Conservation (phyloP, 139 green algal species). For the Chlorella sp. region DNA sequence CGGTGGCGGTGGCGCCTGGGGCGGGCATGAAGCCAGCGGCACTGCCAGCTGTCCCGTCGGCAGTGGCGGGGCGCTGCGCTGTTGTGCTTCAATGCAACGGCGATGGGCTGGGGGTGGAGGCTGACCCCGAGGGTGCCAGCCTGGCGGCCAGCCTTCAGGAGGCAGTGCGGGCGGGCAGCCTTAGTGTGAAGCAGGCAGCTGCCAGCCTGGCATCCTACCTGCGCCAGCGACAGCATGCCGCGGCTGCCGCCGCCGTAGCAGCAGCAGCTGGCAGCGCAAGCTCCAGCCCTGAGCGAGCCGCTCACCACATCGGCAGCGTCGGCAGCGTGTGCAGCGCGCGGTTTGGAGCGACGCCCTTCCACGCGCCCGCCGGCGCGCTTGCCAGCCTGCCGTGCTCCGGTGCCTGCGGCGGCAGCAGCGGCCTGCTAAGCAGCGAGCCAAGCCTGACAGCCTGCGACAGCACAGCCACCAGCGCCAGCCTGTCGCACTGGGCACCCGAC, state of each 20-base stretch:
- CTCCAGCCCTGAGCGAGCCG: not conserved
- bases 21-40: not conserved
- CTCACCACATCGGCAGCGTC: not conserved
- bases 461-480: conserved; percentile 15
- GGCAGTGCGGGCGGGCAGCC: conserved; percentile 29
- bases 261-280: not conserved
- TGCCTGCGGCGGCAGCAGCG: not conserved
- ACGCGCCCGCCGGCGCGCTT: not conserved
- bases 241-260: not conserved
- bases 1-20: not conserved
- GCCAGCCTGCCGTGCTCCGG: not conserved
- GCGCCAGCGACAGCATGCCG: conserved; percentile 15
- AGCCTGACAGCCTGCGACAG: not conserved
- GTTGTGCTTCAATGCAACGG: conserved; percentile 9
- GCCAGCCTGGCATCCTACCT: conserved; percentile 39
- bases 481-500: conserved; percentile 9
- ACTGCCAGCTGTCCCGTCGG: not conserved
- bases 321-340: not conserved
- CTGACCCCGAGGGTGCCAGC: conserved; percentile 26
- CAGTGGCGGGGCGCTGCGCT: conserved; percentile 1
- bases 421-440: not conserved
- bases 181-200: conserved; percentile 38
- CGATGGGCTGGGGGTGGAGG: conserved; percentile 7
- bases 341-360: not conserved
- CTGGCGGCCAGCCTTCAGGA: conserved; percentile 34